A percentile compares a stretch with the other conserved stretches of the same genome.
These are phyloP conservation scores for Uronychia binucleata DNA, from an alignment of 73 alveolate genomes.

Conservation along the genomic window DNA sequence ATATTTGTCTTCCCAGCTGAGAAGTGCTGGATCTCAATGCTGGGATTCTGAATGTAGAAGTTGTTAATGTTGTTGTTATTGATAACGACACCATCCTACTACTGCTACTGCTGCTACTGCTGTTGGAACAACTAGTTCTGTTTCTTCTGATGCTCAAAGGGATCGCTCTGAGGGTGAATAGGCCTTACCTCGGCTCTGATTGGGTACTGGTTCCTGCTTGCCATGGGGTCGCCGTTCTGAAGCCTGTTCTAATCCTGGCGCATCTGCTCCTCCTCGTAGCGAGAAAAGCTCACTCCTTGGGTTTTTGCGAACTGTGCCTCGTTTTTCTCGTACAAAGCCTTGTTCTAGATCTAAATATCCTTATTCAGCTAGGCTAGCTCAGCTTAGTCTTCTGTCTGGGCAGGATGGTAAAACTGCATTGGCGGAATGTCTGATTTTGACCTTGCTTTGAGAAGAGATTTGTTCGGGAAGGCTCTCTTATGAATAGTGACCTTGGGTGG, in stretches of 20 bases:
- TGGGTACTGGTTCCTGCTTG: neutral
- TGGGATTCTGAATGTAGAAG: neutral
- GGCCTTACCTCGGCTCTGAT: neutral
- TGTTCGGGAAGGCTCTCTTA: neutral
- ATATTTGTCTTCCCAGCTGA: neutral
- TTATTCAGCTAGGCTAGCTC: neutral
- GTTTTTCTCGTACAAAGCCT: neutral
- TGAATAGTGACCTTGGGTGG: slow-evolving; percentile 12
- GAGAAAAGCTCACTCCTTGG: neutral
- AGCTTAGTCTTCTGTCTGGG: neutral
- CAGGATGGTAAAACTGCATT: neutral
- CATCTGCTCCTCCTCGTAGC: neutral
- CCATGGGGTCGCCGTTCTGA: neutral
- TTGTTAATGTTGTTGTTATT: neutral
- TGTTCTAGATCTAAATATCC: neutral
- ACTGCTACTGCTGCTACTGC: neutral
- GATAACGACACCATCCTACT: neutral
- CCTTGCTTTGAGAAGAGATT: slow-evolving; percentile 3
- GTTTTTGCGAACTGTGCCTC: neutral
- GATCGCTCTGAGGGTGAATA: neutral
- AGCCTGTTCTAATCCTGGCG: neutral
- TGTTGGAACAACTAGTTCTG: too few relatives aligned
- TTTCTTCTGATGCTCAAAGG: too few relatives aligned
- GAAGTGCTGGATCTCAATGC: neutral
- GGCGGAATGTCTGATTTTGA: neutral